phyloP scores from a whole-genome alignment of 192 early-diverging fungal genomes.

The Podila minutissima region DNA sequence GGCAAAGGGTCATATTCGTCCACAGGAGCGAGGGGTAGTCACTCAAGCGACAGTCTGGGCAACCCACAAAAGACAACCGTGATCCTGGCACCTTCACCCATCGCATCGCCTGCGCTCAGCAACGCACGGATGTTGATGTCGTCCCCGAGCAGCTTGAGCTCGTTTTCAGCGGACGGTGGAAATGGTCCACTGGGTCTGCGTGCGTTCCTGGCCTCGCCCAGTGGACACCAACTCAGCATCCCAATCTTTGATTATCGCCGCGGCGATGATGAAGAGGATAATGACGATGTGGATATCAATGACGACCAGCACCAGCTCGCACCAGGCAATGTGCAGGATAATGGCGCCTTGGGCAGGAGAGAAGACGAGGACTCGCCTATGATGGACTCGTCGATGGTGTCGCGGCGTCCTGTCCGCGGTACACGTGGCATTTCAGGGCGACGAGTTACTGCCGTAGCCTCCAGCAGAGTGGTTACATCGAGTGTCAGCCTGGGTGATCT shows the following conservation, averaged over 20 bases:
- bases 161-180: neutral
- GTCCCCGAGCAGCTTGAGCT: neutral
- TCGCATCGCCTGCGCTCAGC: conserved; percentile 22
- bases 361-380: conserved; percentile 20
- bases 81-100: conserved; percentile 25
- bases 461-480: neutral
- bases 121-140: conserved; percentile 16
- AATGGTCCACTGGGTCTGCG: neutral
- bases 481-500: neutral
- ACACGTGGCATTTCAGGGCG: too few relatives aligned
- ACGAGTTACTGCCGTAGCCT: neutral
- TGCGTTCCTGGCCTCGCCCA: conserved; percentile 1
- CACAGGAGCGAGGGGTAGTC: neutral
- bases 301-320: neutral
- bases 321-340: neutral
- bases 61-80: conserved; percentile 26
- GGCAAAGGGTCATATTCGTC: neutral
- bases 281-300: neutral
- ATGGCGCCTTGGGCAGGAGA: neutral
- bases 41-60: neutral
- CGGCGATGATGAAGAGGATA: neutral
- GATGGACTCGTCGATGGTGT: conserved; percentile 4
- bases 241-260: neutral
- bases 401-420: neutral
- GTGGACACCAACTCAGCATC: neutral